Evolutionary conservation across 345 rosid species (phyloP).

Genomic region (Murraya koenigii): DNA sequence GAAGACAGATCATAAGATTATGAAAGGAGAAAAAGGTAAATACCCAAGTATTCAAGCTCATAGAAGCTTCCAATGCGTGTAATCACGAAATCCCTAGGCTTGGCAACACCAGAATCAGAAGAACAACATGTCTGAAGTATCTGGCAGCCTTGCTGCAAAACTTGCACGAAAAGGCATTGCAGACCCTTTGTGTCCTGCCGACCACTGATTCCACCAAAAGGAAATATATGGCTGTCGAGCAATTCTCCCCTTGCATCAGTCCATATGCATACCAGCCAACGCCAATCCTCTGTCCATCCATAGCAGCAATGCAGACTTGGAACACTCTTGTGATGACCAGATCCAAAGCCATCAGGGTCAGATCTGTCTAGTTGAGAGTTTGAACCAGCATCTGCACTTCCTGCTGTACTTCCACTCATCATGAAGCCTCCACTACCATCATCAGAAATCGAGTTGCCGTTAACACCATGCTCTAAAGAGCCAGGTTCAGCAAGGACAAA

Average conservation of each 20-base stretch:
- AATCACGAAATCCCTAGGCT: constrained; percentile 91
- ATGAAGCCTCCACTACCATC: constrained; percentile 66
- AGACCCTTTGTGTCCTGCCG: constrained; percentile 99
- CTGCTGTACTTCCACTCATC: constrained; percentile 49
- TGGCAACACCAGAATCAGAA: constrained; percentile 66
- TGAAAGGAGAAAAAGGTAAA: constrained; percentile 8
- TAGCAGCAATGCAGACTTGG: constrained; percentile 97
- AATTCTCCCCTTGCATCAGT: constrained; percentile 99
- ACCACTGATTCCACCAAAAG: constrained; percentile 98
- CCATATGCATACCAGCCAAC: constrained; percentile 99
- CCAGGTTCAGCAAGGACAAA: constrained; percentile 97
- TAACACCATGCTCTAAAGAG: constrained; percentile 74
- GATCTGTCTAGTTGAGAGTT: constrained; percentile 70
- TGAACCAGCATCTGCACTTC: constrained; percentile 59
- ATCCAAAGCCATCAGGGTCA: constrained; percentile 52
- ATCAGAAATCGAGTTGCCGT: constrained; percentile 51
- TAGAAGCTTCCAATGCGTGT: constrained; percentile 87
- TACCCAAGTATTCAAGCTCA: constrained; percentile 98
- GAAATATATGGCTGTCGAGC: constrained; percentile 93
- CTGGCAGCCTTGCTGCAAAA: constrained; percentile 98
- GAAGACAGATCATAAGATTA: not conserved
- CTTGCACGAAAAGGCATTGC: constrained; percentile 94
- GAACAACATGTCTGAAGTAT: constrained; percentile 88
- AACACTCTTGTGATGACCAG: constrained; percentile 53
- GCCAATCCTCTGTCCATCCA: constrained; percentile 99